Percentiles rank a stretch among this genome's conserved stretches.
These are phyloP conservation scores for Xylariaceae sp. DNA, from an alignment of 2,329 filamentous ascomycete species.

Conservation along the genomic window DNA sequence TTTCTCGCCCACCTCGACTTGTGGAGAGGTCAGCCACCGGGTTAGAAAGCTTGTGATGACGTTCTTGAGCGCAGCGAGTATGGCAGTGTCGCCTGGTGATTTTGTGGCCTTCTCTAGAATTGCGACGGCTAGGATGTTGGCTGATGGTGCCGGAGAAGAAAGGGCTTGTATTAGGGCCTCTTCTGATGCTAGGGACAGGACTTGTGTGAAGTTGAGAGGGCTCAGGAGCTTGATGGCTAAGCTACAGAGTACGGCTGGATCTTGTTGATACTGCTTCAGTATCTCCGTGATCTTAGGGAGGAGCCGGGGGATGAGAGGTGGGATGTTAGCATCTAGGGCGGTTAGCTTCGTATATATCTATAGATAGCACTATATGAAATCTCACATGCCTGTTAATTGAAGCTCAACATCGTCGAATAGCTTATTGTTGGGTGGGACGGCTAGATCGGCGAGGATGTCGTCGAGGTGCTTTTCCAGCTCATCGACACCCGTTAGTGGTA, in stretches of 20 bases:
- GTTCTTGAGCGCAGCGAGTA: slow-evolving; percentile 46
- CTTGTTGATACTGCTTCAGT: slow-evolving; percentile 47
- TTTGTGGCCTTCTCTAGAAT: slow-evolving; percentile 53
- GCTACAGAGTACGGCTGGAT: slow-evolving; percentile 48
- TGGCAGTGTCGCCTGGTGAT: slow-evolving; percentile 45
- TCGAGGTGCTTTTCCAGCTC: slow-evolving; percentile 54
- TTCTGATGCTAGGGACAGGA: slow-evolving; percentile 49
- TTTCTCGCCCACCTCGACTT: slow-evolving; percentile 54
- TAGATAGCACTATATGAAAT: neutral
- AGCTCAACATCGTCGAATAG: slow-evolving; percentile 58
- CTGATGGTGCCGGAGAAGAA: slow-evolving; percentile 49
- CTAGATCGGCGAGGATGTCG: slow-evolving; percentile 42
- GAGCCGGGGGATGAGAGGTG: slow-evolving; percentile 47
- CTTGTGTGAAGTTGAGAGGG: slow-evolving; percentile 49
- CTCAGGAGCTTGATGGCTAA: slow-evolving; percentile 54
- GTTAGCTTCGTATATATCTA: neutral
- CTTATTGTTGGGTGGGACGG: slow-evolving; percentile 41
- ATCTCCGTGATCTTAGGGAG: slow-evolving; percentile 52
- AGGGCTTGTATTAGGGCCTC: slow-evolving; percentile 50
- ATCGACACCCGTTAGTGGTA: slow-evolving; percentile 48
- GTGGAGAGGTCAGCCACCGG: slow-evolving; percentile 50
- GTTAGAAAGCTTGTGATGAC: slow-evolving; percentile 46
- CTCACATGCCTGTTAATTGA: slow-evolving; percentile 46
- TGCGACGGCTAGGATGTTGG: slow-evolving; percentile 54
- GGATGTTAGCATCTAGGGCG: slow-evolving; percentile 46